Evolutionary conservation across 768 basidiomycete species (phyloP).

Genomic region (Chalciporus pseudorubinellus): DNA sequence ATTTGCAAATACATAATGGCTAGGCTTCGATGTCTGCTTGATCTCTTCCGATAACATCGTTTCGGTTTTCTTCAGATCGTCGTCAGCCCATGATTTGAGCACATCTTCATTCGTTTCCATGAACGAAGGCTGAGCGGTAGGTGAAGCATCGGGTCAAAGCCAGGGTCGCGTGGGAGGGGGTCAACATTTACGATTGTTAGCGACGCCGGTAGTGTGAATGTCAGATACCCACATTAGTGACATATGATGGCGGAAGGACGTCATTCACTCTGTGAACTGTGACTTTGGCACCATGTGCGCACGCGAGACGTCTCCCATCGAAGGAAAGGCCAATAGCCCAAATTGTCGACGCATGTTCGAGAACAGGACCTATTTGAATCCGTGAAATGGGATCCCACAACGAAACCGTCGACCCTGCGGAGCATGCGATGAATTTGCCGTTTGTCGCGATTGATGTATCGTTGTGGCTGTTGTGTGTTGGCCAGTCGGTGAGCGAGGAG

Average conservation of each 20-base stretch:
- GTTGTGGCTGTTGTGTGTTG: not conserved
- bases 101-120: not conserved
- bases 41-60: conserved; percentile 3
- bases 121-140: not conserved
- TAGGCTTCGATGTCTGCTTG: not conserved
- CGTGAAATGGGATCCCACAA: not conserved
- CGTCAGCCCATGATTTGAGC: not conserved
- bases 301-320: not conserved
- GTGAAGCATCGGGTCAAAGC: too few species aligned
- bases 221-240: not conserved
- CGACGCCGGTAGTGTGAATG: not conserved
- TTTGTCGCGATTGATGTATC: not conserved
- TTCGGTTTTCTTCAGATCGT: not conserved
- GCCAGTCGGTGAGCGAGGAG: not conserved
- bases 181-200: too few species aligned
- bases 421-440: not conserved
- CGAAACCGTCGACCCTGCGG: not conserved
- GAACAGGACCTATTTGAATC: not conserved
- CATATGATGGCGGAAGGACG: not conserved
- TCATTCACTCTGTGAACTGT: not conserved
- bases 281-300: not conserved
- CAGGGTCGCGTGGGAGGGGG: too few species aligned
- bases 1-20: not conserved
- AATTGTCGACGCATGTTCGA: not conserved
- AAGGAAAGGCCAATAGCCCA: not conserved